Evolutionary conservation across 495 filamentous ascomycete genomes (phyloP).

Genomic region (Lophium mytilinum): DNA sequence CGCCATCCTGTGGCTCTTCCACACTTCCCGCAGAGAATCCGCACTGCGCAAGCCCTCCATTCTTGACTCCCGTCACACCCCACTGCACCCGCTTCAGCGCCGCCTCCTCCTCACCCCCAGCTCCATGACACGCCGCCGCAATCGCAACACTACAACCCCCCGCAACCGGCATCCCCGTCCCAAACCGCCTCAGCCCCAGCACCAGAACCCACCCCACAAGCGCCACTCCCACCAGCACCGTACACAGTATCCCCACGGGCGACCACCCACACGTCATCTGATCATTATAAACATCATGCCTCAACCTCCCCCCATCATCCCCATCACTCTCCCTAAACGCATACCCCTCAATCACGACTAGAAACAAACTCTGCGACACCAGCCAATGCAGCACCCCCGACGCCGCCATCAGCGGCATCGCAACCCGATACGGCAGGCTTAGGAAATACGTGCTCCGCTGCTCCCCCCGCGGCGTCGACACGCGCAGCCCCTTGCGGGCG

Average conservation of each 20-base stretch:
- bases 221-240: too few relatives aligned
- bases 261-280: too few relatives aligned
- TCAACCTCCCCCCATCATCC: too few relatives aligned
- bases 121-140: slow-evolving; percentile 10
- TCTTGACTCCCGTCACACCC: not conserved
- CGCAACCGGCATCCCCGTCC: slow-evolving; percentile 5
- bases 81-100: not conserved
- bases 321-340: too few relatives aligned
- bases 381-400: slow-evolving; percentile 12
- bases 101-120: slow-evolving; percentile 8
- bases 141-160: slow-evolving; percentile 7
- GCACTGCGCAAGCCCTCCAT: too few relatives aligned
- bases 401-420: not conserved
- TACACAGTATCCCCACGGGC: too few relatives aligned
- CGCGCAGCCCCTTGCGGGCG: not conserved
- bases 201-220: too few relatives aligned
- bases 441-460: slow-evolving; percentile 12
- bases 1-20: too few relatives aligned
- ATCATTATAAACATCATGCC: too few relatives aligned
- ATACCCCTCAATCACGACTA: too few relatives aligned
- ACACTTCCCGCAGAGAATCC: too few relatives aligned
- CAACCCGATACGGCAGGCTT: not conserved
- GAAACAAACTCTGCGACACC: slow-evolving; percentile 11
- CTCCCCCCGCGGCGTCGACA: not conserved
- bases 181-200: too few relatives aligned